phyloP scores from a whole-genome alignment of 352 stramenopile species.

The Phytopythium ostracodes region DNA sequence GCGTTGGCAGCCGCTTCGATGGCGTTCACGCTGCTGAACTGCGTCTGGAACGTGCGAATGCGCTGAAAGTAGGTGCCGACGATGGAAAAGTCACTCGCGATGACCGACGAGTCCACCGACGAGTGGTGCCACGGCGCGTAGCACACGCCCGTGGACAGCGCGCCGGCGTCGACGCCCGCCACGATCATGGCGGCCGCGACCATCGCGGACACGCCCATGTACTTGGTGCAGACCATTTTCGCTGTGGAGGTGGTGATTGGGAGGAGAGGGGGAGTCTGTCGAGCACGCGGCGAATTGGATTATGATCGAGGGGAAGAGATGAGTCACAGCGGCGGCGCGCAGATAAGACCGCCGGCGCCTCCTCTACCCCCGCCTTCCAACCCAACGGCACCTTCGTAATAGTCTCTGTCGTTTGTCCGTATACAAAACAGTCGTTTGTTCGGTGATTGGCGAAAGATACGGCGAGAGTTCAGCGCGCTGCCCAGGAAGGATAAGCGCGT shows the following conservation, averaged over 20 bases:
- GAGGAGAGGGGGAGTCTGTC: not conserved
- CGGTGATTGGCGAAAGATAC: not conserved
- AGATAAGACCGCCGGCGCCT: no score
- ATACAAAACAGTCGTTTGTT: no score
- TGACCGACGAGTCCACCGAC: constrained; percentile 24
- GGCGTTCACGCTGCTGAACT: constrained; percentile 45
- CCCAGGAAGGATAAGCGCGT: not conserved
- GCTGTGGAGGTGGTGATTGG: not conserved
- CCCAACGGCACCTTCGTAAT: no score
- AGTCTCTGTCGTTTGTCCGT: no score
- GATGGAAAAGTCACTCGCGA: constrained; percentile 27
- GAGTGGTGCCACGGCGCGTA: constrained; percentile 62
- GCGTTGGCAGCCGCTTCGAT: constrained; percentile 33
- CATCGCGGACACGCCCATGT: constrained; percentile 27
- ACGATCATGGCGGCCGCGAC: constrained; percentile 13
- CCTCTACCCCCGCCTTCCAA: no score
- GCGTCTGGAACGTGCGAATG: constrained; percentile 69
- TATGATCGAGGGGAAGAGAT: constrained; percentile 2
- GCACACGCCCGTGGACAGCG: constrained; percentile 35
- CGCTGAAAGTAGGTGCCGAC: constrained; percentile 44
- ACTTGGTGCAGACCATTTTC: constrained; percentile 31
- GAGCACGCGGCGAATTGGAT: constrained; percentile 1
- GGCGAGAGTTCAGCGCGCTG: not conserved
- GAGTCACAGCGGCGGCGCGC: no score
- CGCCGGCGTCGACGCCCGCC: constrained; percentile 12